Evolutionary conservation across 2,329 filamentous ascomycete species (phyloP), one percentile per base, ranked within the genome.

Genomic region (Cladosporium austrohemisphaericum): DNA sequence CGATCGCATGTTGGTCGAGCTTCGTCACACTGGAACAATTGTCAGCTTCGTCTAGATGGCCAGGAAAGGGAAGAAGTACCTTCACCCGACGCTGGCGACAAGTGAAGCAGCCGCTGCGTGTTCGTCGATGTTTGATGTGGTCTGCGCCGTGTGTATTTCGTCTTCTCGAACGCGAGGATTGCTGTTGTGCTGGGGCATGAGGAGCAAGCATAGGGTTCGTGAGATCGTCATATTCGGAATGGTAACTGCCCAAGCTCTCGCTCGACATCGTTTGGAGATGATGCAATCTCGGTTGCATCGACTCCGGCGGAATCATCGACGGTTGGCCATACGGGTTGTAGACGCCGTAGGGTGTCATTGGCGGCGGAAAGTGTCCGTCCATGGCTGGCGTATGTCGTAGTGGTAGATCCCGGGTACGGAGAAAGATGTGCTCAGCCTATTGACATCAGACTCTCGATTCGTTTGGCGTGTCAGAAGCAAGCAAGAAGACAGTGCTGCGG

Each of bases 21-120:
- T 70, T 98, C 93, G 66, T 97, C 93, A 67, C 93, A 98, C 87
- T 95, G 33, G 55, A 43, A 50, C 26, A 26, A 25, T 22, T 8
- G 53, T 59, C 50, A 63, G 59, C 38, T 35, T n/a, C 14, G n/a
- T 2, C 18, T 29, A 37, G 13, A 2, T 6, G 8, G 5, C 13
- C 14, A 11, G 7, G 8, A 23, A 13, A 5, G 2, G 19, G 13
- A 8, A 3, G 7, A 57, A 54, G 8, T 63, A 80, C 78, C 75
- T 84, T 97, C 44, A 97, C 91, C 67, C 93, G 81, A 57, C 93
- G 81, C 60, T 84, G 85, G 52, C 93, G 81, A 69, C 93, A 98
- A 38, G 91, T 97, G 65, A 81, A 96, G 71, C 93, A 98, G 22
- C 93, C 93, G 55, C 90, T 96, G 60, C 93, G 80, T 35, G 93